Evolutionary conservation across 345 rosid genomes (phyloP), one percentile per base, ranked within the genome.

Genomic region (Sonneratia caseolaris): DNA sequence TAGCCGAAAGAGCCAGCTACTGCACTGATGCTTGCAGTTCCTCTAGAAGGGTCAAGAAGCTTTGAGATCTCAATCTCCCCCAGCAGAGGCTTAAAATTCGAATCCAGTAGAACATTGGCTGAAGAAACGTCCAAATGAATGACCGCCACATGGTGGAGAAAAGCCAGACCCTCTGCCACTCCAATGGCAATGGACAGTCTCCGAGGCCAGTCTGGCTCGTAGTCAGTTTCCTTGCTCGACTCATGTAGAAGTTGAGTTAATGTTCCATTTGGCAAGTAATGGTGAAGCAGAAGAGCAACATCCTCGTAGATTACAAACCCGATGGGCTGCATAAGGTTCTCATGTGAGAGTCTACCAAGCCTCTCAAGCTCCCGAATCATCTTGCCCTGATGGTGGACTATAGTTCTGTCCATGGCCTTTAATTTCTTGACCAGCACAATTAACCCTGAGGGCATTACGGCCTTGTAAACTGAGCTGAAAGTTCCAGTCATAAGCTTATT

Each of bases 1-100:
- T 92, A 95, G 48, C 99, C 98, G 45, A 89, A 88, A 21, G 99
- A 95, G 45, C 99, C 99, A 32, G 94, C 98, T 76, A 95, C 96
- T 49, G 96, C 86, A 72, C 98, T 92, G 79, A 95, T 89, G 69
- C 98, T 95, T 14, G 92, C 95, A 0, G 88, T 82, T 3, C 96
- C 99, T 84, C 88, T 82, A 5, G 90, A 84, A 22, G 91, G 93
- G 70, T 86, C 89, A 70, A 95, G 76, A 77, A 92, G 91, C 76
- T 92, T 95, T 11, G 98, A 94, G 68, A 95, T 86, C 76, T 94
- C 99, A 13, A 92, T 89, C 84, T 95, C 99, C 64, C 98, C 98
- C 13, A 95, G 85, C 71, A 86, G 71, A 0, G 99, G 87, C 68
- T 80, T 82, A 83, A 79, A 88, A 61, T 90, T 89, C 10, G 91